phyloP scores from a whole-genome alignment of 2,329 filamentous ascomycete species.

The Xylariaceae sp. region DNA sequence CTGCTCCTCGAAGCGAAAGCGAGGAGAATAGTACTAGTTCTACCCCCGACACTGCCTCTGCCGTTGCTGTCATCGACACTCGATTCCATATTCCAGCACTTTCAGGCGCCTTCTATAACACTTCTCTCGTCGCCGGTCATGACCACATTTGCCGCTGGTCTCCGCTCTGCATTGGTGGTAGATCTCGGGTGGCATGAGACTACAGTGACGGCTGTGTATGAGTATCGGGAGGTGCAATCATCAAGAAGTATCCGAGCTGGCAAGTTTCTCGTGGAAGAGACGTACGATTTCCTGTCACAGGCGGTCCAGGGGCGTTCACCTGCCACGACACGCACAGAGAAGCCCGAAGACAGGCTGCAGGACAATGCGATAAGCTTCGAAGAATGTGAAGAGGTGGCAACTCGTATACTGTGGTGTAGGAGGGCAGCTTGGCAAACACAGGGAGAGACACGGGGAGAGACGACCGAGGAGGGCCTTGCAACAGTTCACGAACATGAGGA shows the following conservation, averaged over 20 bases:
- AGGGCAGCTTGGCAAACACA: too few species aligned
- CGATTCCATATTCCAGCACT: conserved; percentile 72
- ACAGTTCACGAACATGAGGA: conserved; percentile 54
- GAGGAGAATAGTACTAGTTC: conserved; percentile 65
- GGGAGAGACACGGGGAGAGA: conserved; percentile 23
- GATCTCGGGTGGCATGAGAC: conserved; percentile 94
- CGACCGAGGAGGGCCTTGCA: conserved; percentile 34
- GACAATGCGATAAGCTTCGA: conserved; percentile 57
- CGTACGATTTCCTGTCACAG: conserved; percentile 57
- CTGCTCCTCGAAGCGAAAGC: conserved; percentile 70
- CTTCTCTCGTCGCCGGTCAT: conserved; percentile 74
- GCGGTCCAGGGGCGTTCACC: conserved; percentile 29
- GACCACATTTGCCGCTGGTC: conserved; percentile 68
- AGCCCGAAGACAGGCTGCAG: conserved; percentile 26
- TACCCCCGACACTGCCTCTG: conserved; percentile 73
- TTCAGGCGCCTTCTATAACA: conserved; percentile 74
- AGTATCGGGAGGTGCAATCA: conserved; percentile 75
- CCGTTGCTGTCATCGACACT: conserved; percentile 71
- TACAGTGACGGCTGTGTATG: conserved; percentile 77
- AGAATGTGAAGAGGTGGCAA: conserved; percentile 74
- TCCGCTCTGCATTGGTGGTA: conserved; percentile 79
- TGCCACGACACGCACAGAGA: conserved; percentile 20
- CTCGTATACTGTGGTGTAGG: conserved; percentile 73
- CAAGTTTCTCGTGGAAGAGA: conserved; percentile 63
- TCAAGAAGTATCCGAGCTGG: conserved; percentile 69